Conservation (phyloP, 164 flowering plant genomes). For the Pachysandra terminalis region DNA sequence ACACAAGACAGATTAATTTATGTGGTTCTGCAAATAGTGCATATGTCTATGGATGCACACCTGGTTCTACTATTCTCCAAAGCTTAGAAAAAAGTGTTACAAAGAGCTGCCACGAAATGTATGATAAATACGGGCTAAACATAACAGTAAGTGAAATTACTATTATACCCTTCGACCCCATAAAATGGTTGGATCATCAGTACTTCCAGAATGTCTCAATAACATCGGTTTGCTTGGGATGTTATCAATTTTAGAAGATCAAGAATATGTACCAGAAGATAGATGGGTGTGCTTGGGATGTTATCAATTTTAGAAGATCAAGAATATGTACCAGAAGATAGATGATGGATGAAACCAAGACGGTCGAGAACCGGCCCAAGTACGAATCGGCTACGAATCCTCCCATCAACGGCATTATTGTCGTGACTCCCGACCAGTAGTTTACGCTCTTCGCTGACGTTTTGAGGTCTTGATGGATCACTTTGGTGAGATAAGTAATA, state of each 20-base stretch:
- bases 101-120: too few species aligned
- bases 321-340: slow-evolving; percentile 73
- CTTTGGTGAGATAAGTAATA: slow-evolving; percentile 57
- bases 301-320: neutral
- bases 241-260: neutral
- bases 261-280: slow-evolving; percentile 65
- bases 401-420: slow-evolving; percentile 77
- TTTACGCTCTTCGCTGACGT: slow-evolving; percentile 57
- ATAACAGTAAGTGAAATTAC: too few species aligned
- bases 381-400: slow-evolving; percentile 89
- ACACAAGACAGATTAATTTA: too few species aligned
- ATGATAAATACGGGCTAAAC: too few species aligned
- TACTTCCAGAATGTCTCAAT: too few species aligned
- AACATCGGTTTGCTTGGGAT: too few species aligned
- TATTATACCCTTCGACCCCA: too few species aligned
- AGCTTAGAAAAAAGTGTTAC: too few species aligned
- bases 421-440: slow-evolving; percentile 71
- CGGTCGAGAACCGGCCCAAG: slow-evolving; percentile 62
- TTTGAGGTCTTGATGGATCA: slow-evolving; percentile 54
- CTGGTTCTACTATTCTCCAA: too few species aligned
- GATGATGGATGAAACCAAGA: slow-evolving; percentile 50
- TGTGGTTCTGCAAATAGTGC: too few species aligned
- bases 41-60: too few species aligned
- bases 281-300: slow-evolving; percentile 27
- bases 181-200: too few species aligned